Evolutionary conservation across 371 early-diverging fungal genomes (phyloP).

Genomic region (Apophysomyces variabilis): DNA sequence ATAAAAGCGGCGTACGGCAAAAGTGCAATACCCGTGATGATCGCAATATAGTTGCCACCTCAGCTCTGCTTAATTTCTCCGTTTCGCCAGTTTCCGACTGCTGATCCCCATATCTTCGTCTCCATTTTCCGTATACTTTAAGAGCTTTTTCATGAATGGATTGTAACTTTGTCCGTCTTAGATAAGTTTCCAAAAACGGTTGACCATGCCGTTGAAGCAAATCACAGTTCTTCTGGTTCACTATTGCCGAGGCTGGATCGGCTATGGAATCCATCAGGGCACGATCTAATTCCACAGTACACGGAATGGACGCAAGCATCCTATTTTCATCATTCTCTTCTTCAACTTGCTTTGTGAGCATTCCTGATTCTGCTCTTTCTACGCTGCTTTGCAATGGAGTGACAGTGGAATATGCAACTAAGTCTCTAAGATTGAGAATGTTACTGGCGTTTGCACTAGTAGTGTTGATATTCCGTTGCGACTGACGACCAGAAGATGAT

Average conservation of each 20-base stretch:
- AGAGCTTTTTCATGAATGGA: constrained; percentile 64
- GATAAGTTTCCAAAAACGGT: constrained; percentile 58
- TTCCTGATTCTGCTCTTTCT: constrained; percentile 10
- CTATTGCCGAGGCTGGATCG: constrained; percentile 38
- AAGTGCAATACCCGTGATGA: constrained; percentile 68
- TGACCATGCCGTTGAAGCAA: constrained; percentile 61
- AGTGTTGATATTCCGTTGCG: background rate
- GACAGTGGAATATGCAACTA: constrained; percentile 25
- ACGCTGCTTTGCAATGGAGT: constrained; percentile 13
- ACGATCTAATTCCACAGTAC: constrained; percentile 44
- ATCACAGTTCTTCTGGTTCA: constrained; percentile 40
- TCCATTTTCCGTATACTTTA: constrained; percentile 65
- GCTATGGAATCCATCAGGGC: constrained; percentile 54
- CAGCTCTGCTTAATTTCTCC: constrained; percentile 52
- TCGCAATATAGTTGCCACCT: constrained; percentile 61
- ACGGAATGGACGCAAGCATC: constrained; percentile 11
- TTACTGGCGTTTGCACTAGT: background rate
- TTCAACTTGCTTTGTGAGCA: background rate
- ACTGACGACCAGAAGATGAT: constrained; percentile 7
- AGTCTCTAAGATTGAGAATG: constrained; percentile 32
- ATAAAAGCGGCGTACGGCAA: constrained; percentile 66
- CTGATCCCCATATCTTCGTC: constrained; percentile 50
- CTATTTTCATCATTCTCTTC: constrained; percentile 25
- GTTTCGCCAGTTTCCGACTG: constrained; percentile 34
- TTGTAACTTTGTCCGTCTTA: constrained; percentile 50